Conservation (phyloP, 768 basidiomycete genomes). For the Suillus brevipes region DNA sequence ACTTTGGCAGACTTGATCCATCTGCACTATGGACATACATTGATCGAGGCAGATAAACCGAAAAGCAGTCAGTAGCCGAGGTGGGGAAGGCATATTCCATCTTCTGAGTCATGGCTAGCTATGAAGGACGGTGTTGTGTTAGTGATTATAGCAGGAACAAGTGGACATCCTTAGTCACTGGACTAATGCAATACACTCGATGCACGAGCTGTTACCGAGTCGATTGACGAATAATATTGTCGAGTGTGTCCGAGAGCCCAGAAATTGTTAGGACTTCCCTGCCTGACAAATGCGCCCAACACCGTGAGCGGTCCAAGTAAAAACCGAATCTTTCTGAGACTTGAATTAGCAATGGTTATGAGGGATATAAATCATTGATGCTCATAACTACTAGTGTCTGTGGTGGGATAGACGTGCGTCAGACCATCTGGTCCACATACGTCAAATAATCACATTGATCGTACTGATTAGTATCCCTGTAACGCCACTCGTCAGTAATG, state of each 20-base stretch:
- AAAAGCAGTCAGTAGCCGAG: not conserved
- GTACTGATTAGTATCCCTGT: not conserved
- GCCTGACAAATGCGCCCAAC: not conserved
- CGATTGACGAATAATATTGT: not conserved
- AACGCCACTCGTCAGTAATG: not conserved
- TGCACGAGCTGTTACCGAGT: not conserved
- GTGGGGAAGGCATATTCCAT: not conserved
- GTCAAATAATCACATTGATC: not conserved
- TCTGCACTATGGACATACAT: conserved; percentile 29
- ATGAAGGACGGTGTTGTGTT: not conserved
- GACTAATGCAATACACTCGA: not conserved
- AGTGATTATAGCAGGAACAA: not conserved
- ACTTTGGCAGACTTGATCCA: conserved; percentile 41
- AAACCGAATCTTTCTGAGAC: not conserved
- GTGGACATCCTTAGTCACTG: not conserved
- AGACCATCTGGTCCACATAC: too few species aligned
- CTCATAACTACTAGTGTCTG: not conserved
- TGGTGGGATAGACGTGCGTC: not conserved
- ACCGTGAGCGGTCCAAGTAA: not conserved
- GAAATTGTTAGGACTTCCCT: not conserved
- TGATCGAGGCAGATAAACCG: not conserved
- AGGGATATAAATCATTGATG: not conserved
- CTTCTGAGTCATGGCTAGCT: not conserved
- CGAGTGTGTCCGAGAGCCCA: too few species aligned
- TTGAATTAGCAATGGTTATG: not conserved